Conservation (phyloP, 352 stramenopile genomes). For the Pythium insidiosum region DNA sequence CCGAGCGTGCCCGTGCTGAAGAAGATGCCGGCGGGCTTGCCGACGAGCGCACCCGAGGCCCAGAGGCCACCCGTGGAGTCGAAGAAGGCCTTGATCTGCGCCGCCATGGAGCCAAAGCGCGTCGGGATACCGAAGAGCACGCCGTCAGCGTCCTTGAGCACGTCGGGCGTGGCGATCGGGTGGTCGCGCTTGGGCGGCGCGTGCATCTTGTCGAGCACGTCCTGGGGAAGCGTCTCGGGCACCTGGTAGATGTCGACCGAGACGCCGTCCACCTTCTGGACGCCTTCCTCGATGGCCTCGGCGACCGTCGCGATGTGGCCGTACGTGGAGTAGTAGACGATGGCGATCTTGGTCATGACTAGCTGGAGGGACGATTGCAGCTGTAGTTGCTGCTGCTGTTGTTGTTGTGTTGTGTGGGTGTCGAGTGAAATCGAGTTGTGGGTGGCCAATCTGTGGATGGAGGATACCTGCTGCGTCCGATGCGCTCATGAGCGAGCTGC, state of each 20-base stretch:
- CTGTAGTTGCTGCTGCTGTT: too few species aligned
- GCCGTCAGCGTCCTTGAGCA: slow-evolving; percentile 56
- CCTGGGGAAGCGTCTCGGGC: slow-evolving; percentile 60
- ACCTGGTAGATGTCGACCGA: slow-evolving; percentile 53
- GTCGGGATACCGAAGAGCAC: slow-evolving; percentile 84
- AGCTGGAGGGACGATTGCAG: too few species aligned
- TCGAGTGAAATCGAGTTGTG: too few species aligned
- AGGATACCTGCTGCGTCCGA: too few species aligned
- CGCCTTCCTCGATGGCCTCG: slow-evolving; percentile 44
- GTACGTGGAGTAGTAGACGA: slow-evolving; percentile 79
- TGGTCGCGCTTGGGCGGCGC: slow-evolving; percentile 53
- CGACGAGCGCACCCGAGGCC: too few species aligned
- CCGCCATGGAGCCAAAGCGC: slow-evolving; percentile 69
- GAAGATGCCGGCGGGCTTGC: too few species aligned
- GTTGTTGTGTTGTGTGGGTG: too few species aligned
- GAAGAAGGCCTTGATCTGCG: slow-evolving; percentile 89
- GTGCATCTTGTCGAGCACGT: slow-evolving; percentile 60
- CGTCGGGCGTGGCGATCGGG: slow-evolving; percentile 41
- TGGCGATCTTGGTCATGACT: slow-evolving; percentile 60
- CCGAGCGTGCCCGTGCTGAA: too few species aligned
- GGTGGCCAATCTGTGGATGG: too few species aligned
- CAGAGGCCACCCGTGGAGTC: slow-evolving; percentile 84
- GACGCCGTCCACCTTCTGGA: slow-evolving; percentile 46
- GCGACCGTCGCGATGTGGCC: slow-evolving; percentile 62
- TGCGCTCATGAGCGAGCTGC: too few species aligned